Conservation (phyloP, 2,329 filamentous ascomycete genomes). For the Exophiala lecanii-corni region DNA sequence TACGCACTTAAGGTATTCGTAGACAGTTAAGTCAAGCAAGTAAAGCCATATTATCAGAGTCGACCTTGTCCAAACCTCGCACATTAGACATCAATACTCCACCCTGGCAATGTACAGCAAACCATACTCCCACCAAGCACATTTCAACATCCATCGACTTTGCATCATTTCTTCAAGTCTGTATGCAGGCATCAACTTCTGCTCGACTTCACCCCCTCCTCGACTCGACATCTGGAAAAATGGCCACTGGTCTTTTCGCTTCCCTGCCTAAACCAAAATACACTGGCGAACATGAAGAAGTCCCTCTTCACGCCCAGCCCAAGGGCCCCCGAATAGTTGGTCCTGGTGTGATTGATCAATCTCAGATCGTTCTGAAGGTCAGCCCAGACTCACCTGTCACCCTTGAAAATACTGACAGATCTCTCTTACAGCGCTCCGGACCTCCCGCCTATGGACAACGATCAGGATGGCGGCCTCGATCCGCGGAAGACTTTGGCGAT, state of each 20-base stretch:
- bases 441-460: constrained; percentile 86
- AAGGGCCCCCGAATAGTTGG: constrained; percentile 79
- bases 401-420: constrained; percentile 1
- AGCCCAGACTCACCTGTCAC: constrained; percentile 1
- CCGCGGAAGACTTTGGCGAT: constrained; percentile 88
- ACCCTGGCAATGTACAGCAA: background rate
- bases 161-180: constrained; percentile 2
- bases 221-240: constrained; percentile 4
- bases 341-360: constrained; percentile 73
- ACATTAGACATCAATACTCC: background rate
- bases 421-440: constrained; percentile 59
- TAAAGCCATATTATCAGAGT: no score
- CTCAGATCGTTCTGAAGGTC: constrained; percentile 75
- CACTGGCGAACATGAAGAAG: constrained; percentile 80
- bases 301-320: constrained; percentile 65
- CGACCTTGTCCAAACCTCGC: no score
- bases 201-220: background rate
- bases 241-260: constrained; percentile 65
- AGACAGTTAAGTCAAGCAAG: no score
- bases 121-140: background rate
- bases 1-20: no score
- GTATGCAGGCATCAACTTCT: background rate
- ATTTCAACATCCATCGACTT: constrained; percentile 1
- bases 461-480: constrained; percentile 82
- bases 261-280: constrained; percentile 88